Base-by-base conservation (phyloP, 257 asterid species). In the Petrea volubilis region DNA sequence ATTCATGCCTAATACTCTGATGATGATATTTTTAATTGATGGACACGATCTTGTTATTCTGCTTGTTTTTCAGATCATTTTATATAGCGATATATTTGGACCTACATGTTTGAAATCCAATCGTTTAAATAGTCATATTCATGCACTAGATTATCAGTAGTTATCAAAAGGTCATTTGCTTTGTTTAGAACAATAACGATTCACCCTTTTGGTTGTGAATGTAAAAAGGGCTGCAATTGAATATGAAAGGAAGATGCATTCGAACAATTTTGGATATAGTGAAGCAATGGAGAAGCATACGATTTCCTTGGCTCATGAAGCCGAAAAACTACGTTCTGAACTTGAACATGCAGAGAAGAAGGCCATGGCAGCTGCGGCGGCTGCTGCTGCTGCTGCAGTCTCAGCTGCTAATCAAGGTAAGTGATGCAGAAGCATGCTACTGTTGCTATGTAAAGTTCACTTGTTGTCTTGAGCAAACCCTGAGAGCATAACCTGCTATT, bases 221-320 rank as follows among this genome's bases (percentile, higher is more conserved):
- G 33, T 73, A 55, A 74, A 57, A 70, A 92, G 97, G 82, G 87
- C 84, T 76, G 98, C 98, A 6, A 73, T 90, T 82, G 93, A 93
- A 36, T 72, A 83, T 57, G 97, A 93, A 82, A 87, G 80, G 77
- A 84, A 83, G 87, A 82, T 87, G 90, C 83, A 59, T 2, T 67
- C 77, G 31, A 69, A 24, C 33, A 83, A 88, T 87, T 80, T 63
- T 61, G 86, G 79, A 66, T 79, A 80, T 31, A 76, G 84, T 78
- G 95, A 81, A 20, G 81, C 75, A 63, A 85, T 94, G 96, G 96
- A 89, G 86, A 84, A 89, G 70, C 87, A 84, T 66, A 65, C 85
- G 83, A 56, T 60, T n/a, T 71, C 88, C 38, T 17, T 87, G 86
- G 79, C 91, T 50, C 78, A 47, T 67, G 97, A 91, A 78, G 80